Percentiles rank a stretch among this genome's conserved stretches.
Conservation (phyloP, 2,329 filamentous ascomycete genomes). For the Aureobasidium zeae region DNA sequence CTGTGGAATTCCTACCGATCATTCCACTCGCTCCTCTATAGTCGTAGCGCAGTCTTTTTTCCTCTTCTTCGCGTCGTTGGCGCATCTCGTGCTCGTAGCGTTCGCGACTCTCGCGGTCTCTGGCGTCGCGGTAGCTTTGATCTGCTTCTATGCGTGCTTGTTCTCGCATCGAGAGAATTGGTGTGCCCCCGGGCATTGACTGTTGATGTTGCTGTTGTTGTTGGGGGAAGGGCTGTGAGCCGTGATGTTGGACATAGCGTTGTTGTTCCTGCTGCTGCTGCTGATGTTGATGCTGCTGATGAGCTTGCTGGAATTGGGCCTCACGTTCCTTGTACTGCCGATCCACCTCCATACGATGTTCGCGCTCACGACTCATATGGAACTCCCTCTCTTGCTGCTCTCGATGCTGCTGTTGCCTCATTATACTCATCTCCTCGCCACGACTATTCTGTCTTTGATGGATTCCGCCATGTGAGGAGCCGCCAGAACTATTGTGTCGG, state of each 20-base stretch:
- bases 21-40: neutral
- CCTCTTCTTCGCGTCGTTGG: conserved; percentile 5
- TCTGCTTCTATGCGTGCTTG: conserved; percentile 11
- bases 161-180: conserved; percentile 1
- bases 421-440: conserved; percentile 20
- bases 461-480: conserved; percentile 17
- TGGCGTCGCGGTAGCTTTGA: conserved; percentile 6
- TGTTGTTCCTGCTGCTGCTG: conserved; percentile 12
- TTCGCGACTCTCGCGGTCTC: neutral
- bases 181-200: neutral
- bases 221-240: conserved; percentile 2
- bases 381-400: conserved; percentile 18
- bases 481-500: conserved; percentile 25
- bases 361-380: conserved; percentile 7
- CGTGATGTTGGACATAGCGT: conserved; percentile 1
- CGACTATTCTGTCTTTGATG: conserved; percentile 24
- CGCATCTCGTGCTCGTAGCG: conserved; percentile 7
- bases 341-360: conserved; percentile 13
- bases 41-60: conserved; percentile 13
- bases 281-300: conserved; percentile 1
- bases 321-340: conserved; percentile 12
- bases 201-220: conserved; percentile 3
- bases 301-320: conserved; percentile 8
- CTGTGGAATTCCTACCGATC: conserved; percentile 2
- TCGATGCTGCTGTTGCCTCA: conserved; percentile 18